These are phyloP conservation scores for Euphorbia neoarborescens DNA, from an alignment of 441 rosid species.

Conservation along the genomic window DNA sequence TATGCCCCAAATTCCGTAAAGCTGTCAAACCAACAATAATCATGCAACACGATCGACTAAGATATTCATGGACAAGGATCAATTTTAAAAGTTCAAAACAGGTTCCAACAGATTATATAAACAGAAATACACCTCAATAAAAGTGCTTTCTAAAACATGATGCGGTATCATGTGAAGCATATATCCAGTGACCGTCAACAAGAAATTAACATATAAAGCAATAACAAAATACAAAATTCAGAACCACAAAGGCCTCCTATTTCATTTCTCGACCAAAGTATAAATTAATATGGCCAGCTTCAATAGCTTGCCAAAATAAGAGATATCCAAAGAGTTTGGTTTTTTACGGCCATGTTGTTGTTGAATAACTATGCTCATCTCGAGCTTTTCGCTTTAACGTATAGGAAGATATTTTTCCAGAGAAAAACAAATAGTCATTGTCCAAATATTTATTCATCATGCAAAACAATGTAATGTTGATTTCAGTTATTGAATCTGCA, in stretches of 20 bases:
- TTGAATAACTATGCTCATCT: neutral
- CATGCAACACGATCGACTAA: slow-evolving; percentile 5
- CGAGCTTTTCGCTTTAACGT: neutral
- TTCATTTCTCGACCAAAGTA: neutral
- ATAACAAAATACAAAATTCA: neutral
- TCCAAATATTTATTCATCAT: neutral
- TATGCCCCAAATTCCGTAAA: neutral
- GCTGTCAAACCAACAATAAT: neutral
- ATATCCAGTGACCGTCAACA: neutral
- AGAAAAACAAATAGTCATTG: neutral
- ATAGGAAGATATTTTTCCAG: neutral
- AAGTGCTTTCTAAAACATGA: neutral
- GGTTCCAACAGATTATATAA: neutral
- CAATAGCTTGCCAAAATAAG: neutral
- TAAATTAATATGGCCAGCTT: neutral
- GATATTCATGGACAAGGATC: neutral
- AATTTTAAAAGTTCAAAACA: neutral
- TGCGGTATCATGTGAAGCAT: neutral
- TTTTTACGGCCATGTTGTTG: neutral
- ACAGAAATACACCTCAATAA: slow-evolving; percentile 2
- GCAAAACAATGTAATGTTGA: neutral
- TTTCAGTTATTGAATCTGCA: neutral
- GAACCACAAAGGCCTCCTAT: neutral
- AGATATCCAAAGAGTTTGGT: neutral
- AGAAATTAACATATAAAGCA: neutral